These are phyloP conservation scores for Didymella lethalis DNA, from an alignment of 2,329 filamentous ascomycete species.

Conservation along the genomic window DNA sequence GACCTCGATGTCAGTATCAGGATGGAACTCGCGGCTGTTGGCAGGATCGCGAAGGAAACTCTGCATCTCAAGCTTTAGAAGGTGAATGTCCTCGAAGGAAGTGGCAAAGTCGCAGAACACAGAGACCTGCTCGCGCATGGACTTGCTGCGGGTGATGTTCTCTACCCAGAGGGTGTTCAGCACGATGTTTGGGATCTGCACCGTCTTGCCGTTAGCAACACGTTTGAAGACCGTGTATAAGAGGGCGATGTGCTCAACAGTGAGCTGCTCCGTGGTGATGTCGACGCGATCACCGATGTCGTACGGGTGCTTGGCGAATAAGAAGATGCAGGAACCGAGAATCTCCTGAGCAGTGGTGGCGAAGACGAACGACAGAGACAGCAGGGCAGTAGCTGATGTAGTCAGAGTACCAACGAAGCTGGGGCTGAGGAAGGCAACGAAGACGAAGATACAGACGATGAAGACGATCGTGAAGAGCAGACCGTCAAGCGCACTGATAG, in stretches of 20 bases:
- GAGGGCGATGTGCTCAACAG: slow-evolving; percentile 93
- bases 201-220: slow-evolving; percentile 80
- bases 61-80: slow-evolving; percentile 84
- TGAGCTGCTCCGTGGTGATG: slow-evolving; percentile 72
- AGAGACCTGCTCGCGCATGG: slow-evolving; percentile 86
- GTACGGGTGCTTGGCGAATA: slow-evolving; percentile 98
- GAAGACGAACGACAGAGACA: slow-evolving; percentile 97
- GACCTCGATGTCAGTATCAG: slow-evolving; percentile 80
- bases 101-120: slow-evolving; percentile 87
- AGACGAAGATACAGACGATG: slow-evolving; percentile 82
- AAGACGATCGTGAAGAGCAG: slow-evolving; percentile 83
- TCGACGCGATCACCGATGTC: slow-evolving; percentile 96
- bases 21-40: slow-evolving; percentile 90
- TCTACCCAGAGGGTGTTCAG: slow-evolving; percentile 95
- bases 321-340: slow-evolving; percentile 96
- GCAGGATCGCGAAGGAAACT: slow-evolving; percentile 82
- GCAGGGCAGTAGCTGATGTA: slow-evolving; percentile 87
- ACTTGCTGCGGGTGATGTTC: slow-evolving; percentile 88
- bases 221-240: slow-evolving; percentile 92
- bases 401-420: slow-evolving; percentile 85
- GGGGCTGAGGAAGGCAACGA: slow-evolving; percentile 88
- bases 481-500: slow-evolving; percentile 87
- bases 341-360: slow-evolving; percentile 91
- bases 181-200: slow-evolving; percentile 87
- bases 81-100: slow-evolving; percentile 85